These are phyloP conservation scores for Cutaneotrichosporon daszewskae DNA, from an alignment of 1,284 basidiomycete species.

Conservation along the genomic window DNA sequence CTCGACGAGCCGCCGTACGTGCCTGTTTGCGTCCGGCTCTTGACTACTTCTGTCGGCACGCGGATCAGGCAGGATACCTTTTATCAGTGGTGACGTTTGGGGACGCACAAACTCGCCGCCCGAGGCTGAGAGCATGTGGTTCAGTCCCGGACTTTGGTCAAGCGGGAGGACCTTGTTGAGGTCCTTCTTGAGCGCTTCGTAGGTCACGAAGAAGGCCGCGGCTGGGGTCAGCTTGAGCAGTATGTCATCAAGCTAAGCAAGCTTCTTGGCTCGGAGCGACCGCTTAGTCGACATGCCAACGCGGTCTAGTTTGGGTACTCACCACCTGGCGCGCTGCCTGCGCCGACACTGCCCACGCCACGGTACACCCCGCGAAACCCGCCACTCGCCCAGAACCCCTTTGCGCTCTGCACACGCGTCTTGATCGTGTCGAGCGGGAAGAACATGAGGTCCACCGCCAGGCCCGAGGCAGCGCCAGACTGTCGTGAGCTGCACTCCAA, in stretches of 20 bases:
- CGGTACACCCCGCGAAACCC: constrained; percentile 91
- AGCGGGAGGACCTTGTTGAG: constrained; percentile 53
- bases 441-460: constrained; percentile 86
- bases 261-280: not conserved
- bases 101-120: constrained; percentile 68
- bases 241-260: not conserved
- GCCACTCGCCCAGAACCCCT: constrained; percentile 79
- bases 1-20: constrained; percentile 54
- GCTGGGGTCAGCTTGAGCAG: constrained; percentile 53
- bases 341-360: constrained; percentile 88
- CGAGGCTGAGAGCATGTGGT: constrained; percentile 75
- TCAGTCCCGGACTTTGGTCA: constrained; percentile 60
- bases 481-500: constrained; percentile 34
- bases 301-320: constrained; percentile 27
- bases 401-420: constrained; percentile 85
- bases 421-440: constrained; percentile 97
- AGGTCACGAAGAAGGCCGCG: constrained; percentile 90
- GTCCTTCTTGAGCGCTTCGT: constrained; percentile 77
- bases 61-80: constrained; percentile 86
- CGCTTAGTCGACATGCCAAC: not conserved
- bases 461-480: constrained; percentile 82
- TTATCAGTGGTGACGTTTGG: constrained; percentile 9
- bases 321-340: constrained; percentile 96
- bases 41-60: constrained; percentile 91
- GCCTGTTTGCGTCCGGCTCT: constrained; percentile 73